These are phyloP conservation scores for Pleoardoris graminearum DNA, from an alignment of 2,329 filamentous ascomycete genomes.

Conservation along the genomic window DNA sequence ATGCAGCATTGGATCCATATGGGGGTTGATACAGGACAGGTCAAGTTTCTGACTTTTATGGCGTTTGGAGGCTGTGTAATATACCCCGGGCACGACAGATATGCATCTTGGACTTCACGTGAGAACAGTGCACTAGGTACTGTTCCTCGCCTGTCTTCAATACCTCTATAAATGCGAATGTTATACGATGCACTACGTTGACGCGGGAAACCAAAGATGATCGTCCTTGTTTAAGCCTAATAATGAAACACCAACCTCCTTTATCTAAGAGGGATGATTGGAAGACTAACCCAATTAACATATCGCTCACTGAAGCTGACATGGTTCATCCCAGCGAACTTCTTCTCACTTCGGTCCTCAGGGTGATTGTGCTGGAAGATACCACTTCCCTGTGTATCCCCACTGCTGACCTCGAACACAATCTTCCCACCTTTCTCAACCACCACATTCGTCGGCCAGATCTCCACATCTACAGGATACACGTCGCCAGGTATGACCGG, in stretches of 20 bases:
- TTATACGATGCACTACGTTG: no score
- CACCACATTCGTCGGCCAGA: constrained; percentile 68
- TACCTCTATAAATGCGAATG: no score
- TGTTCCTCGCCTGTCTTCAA: no score
- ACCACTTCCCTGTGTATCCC: constrained; percentile 63
- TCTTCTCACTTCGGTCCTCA: constrained; percentile 50
- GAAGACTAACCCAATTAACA: constrained; percentile 58
- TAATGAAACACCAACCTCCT: not conserved
- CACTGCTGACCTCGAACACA: constrained; percentile 58
- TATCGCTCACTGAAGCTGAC: constrained; percentile 56
- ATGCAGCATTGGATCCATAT: no score
- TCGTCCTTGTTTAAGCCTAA: no score
- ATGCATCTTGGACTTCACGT: no score
- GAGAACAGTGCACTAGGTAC: no score
- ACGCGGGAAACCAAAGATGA: no score
- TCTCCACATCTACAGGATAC: constrained; percentile 64
- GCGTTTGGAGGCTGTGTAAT: no score
- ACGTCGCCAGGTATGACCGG: constrained; percentile 59
- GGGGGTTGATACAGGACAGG: no score
- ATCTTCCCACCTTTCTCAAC: constrained; percentile 57
- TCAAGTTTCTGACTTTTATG: no score
- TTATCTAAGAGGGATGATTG: constrained; percentile 54
- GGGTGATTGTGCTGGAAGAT: constrained; percentile 59
- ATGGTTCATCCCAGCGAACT: constrained; percentile 56
- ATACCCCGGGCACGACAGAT: no score